Percentiles rank a stretch among this genome's conserved stretches.
phyloP scores from a whole-genome alignment of 2,329 filamentous ascomycete genomes.

The Neofusicoccum umdonicola region DNA sequence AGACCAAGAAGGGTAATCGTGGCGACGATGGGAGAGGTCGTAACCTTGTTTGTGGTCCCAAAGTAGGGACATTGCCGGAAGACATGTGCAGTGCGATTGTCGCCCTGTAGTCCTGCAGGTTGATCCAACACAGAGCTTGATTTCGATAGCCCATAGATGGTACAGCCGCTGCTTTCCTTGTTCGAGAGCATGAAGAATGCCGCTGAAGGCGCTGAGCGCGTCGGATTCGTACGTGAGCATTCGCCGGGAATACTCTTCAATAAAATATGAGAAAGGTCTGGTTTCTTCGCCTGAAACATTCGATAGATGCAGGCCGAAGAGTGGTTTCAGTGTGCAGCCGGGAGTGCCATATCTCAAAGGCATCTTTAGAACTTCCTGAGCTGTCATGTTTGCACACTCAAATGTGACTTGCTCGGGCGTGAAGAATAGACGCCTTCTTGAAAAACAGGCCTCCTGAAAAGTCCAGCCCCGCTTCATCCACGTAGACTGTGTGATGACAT shows the following conservation, averaged over 20 bases:
- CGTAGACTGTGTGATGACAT: not conserved
- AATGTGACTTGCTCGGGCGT: not conserved
- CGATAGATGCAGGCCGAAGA: not conserved
- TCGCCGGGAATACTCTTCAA: not conserved
- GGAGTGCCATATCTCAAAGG: not conserved
- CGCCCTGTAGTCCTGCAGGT: too few species aligned
- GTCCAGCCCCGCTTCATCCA: conserved; percentile 9
- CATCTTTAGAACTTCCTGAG: not conserved
- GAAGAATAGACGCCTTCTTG: not conserved
- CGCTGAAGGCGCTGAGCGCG: not conserved
- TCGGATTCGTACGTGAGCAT: not conserved
- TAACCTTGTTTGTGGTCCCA: too few species aligned
- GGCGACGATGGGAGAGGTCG: too few species aligned
- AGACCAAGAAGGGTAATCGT: too few species aligned
- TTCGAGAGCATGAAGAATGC: not conserved
- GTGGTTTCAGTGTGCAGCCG: not conserved
- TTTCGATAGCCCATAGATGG: too few species aligned
- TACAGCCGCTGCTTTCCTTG: too few species aligned
- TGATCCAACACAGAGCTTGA: too few species aligned
- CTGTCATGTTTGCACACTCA: not conserved
- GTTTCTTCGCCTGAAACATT: not conserved
- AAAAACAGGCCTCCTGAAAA: conserved; percentile 1
- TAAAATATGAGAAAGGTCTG: not conserved
- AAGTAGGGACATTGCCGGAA: too few species aligned
- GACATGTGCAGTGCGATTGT: too few species aligned